Percentiles rank a stretch among this genome's conserved stretches.
These are phyloP conservation scores for Porphyrellus cyaneotinctus DNA, from an alignment of 768 basidiomycete genomes.

Conservation along the genomic window DNA sequence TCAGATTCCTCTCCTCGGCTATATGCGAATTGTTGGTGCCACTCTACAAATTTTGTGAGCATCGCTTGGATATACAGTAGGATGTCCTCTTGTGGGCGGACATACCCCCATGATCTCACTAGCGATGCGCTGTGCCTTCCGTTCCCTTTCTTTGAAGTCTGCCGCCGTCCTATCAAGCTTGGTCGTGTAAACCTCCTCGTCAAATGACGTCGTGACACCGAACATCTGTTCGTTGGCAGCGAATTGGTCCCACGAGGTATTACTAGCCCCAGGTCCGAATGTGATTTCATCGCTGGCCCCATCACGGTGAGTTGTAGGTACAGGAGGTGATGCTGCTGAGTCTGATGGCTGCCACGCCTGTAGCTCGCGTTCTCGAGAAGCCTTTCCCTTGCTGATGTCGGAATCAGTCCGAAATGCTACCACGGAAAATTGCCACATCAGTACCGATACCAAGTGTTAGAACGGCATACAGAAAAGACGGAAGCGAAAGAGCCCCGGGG, in stretches of 20 bases:
- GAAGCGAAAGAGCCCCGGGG: not conserved
- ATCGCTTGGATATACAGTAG: conserved; percentile 5
- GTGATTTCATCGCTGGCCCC: conserved; percentile 60
- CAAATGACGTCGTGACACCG: conserved; percentile 86
- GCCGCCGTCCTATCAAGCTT: conserved; percentile 79
- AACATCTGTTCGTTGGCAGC: conserved; percentile 89
- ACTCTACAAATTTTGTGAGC: conserved; percentile 39
- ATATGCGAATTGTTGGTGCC: conserved; percentile 75
- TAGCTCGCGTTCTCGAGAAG: conserved; percentile 66
- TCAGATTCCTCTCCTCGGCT: conserved; percentile 76
- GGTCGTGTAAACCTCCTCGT: conserved; percentile 94
- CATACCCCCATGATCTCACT: conserved; percentile 86
- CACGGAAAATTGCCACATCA: conserved; percentile 15
- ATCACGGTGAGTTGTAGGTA: conserved; percentile 25
- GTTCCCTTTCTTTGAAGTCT: conserved; percentile 87
- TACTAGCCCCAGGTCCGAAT: conserved; percentile 53
- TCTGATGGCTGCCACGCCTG: conserved; percentile 66
- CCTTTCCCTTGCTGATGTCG: conserved; percentile 63
- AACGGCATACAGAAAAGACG: not conserved
- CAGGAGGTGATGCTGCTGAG: conserved; percentile 29
- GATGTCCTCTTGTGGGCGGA: conserved; percentile 5
- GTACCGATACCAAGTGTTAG: not conserved
- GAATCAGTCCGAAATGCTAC: conserved; percentile 79
- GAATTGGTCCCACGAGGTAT: conserved; percentile 83
- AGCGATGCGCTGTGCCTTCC: conserved; percentile 82